Base-by-base conservation (phyloP, 148 eudicot genomes). In the Nyssa sinensis region DNA sequence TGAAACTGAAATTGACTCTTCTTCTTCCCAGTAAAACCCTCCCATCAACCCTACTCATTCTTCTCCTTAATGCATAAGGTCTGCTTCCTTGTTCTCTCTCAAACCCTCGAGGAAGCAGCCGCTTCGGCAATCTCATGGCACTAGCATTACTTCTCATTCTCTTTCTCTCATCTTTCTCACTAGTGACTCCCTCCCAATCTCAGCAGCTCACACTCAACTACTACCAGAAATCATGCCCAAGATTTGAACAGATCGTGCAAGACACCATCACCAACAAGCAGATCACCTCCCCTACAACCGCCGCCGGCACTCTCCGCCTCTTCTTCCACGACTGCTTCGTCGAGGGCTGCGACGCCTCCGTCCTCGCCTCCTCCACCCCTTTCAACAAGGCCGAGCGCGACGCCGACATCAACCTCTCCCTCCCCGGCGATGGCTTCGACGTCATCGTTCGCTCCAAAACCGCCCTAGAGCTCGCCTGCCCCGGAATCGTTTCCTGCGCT, bases 381-480 rank as follows among this genome's bases (percentile, higher is more conserved):
- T 78, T 78, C 77, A 80, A 77, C 82, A 32, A 31, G 12, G 82
- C 88, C 66, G 88, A 86, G 75, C 78, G 86, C 25, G 86, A 83
- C 74, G 82, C 86, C 44, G 88, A 78, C 51, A 72, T 78, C 66
- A 86, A 86, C 71, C 77, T 75, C 74, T 80, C 84, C 27, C 79
- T 86, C 59, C 88, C 88, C n/a, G 88, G 88, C 24, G 88, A 86
- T 71, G 88, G 71, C 5, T 82, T 80, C 53, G 88, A 86, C 69
- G 79, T 79, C 35, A 81, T 84, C 57, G 78, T 81, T 24, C 80
- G 88, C 5, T 85, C 83, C 41, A 85, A 85, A 71, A 82, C 86
- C 11, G 84, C 86, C 1, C 77, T 85, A 31, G 88, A 85, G 76
- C 80, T 85, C 7, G 44, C 77, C 58, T 85, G 88, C 72, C 88